Percentiles rank a stretch among this genome's conserved stretches.
Evolutionary conservation across 257 asterid genomes (phyloP).

Genomic region (Ligustrum vulgare): DNA sequence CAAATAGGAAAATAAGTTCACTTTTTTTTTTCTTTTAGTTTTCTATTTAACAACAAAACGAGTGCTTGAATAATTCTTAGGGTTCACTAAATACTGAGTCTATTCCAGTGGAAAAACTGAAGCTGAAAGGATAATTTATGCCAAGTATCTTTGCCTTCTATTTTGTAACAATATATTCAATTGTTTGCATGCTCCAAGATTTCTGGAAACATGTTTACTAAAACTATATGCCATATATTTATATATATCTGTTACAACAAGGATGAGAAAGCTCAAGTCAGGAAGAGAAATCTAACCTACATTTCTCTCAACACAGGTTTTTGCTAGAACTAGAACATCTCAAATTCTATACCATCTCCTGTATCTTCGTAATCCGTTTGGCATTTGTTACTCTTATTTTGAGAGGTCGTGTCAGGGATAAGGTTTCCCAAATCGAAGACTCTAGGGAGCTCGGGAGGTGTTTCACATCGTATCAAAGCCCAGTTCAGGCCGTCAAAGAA

Average conservation of each 20-base stretch:
- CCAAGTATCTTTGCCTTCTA: constrained; percentile 12
- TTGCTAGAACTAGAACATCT: constrained; percentile 53
- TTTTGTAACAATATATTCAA: constrained; percentile 12
- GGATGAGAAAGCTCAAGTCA: constrained; percentile 1
- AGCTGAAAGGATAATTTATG: background rate
- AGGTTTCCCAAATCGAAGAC: constrained; percentile 40
- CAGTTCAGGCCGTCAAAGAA: constrained; percentile 79
- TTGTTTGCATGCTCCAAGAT: constrained; percentile 18
- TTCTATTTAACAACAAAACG: background rate
- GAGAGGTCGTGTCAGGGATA: constrained; percentile 15
- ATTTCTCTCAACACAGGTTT: constrained; percentile 14
- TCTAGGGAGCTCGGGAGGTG: constrained; percentile 77
- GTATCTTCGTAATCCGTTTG: constrained; percentile 24
- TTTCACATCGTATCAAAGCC: constrained; percentile 72
- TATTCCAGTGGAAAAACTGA: background rate
- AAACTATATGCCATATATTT: constrained; percentile 19
- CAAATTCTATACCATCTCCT: constrained; percentile 38
- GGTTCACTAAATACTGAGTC: background rate
- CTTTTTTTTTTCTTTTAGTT: background rate
- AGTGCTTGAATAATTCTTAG: background rate
- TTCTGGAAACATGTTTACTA: constrained; percentile 27
- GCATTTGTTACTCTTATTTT: constrained; percentile 22
- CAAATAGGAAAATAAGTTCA: background rate
- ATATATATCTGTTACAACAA: constrained; percentile 18
- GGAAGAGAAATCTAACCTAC: constrained; percentile 22